phyloP scores from a whole-genome alignment of 176 grass and related monocot genomes.

The Dactylis glomerata region DNA sequence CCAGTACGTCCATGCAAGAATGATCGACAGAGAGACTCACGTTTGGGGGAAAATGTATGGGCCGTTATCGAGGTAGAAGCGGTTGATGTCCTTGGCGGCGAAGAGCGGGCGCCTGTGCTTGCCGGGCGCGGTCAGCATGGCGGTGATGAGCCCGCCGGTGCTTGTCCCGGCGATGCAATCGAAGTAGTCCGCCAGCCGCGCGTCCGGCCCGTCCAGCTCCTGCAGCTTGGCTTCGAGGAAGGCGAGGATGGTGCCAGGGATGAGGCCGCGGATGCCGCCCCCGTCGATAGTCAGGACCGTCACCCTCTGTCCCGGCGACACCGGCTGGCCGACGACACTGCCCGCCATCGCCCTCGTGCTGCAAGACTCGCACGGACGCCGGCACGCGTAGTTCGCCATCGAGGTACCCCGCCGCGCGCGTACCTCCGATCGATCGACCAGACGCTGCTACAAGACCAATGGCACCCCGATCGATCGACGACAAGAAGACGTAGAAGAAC shows the following conservation, averaged over 20 bases:
- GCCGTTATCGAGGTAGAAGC: constrained; percentile 49
- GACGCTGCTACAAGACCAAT: neutral
- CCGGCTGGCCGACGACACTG: constrained; percentile 19
- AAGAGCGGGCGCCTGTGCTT: constrained; percentile 47
- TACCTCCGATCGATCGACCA: neutral
- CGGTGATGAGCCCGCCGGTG: constrained; percentile 54
- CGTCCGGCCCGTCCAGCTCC: constrained; percentile 34
- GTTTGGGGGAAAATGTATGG: constrained; percentile 37
- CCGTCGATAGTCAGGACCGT: constrained; percentile 48
- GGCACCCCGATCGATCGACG: neutral
- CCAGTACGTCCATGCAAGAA: too few relatives aligned
- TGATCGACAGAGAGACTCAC: neutral
- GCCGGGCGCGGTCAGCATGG: constrained; percentile 49
- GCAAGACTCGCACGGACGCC: constrained; percentile 5
- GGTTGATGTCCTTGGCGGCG: constrained; percentile 29
- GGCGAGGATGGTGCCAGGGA: constrained; percentile 42
- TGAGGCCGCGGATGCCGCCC: constrained; percentile 47
- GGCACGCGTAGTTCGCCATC: constrained; percentile 28
- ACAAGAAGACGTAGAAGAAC: neutral
- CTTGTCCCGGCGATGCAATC: constrained; percentile 55
- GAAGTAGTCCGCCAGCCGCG: constrained; percentile 57
- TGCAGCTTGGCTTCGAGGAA: constrained; percentile 42
- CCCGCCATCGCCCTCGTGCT: constrained; percentile 23
- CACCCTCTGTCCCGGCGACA: constrained; percentile 26
- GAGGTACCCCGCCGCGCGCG: neutral